Conservation (phyloP, 2,329 filamentous ascomycete species). For the Talaromyces sp. region DNA sequence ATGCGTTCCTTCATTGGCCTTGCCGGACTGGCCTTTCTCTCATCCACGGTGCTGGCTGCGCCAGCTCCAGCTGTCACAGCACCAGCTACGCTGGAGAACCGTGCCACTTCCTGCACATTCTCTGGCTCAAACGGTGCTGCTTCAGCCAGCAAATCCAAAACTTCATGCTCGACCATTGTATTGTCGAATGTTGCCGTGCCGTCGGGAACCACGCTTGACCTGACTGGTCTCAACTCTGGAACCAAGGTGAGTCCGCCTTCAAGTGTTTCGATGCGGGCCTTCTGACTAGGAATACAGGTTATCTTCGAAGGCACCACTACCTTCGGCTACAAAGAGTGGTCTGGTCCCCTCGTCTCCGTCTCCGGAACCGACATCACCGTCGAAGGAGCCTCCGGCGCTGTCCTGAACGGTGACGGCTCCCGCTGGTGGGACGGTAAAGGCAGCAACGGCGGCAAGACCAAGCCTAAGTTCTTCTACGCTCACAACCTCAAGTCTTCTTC, state of each 20-base stretch:
- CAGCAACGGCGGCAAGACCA: slow-evolving; percentile 57
- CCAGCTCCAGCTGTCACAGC: slow-evolving; percentile 4
- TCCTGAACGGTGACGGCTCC: slow-evolving; percentile 56
- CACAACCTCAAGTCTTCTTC: slow-evolving; percentile 30
- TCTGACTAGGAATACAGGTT: slow-evolving; percentile 35
- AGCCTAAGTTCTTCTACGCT: slow-evolving; percentile 63
- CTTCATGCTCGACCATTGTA: slow-evolving; percentile 33
- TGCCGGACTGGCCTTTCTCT: slow-evolving; percentile 1
- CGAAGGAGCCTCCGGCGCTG: slow-evolving; percentile 50
- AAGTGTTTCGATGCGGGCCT: neutral
- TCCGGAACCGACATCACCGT: slow-evolving; percentile 57
- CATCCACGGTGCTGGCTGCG: neutral
- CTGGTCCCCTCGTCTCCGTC: slow-evolving; percentile 61
- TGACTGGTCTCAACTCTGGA: slow-evolving; percentile 22
- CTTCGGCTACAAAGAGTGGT: slow-evolving; percentile 65
- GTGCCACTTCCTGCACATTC: slow-evolving; percentile 24
- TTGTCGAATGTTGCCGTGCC: slow-evolving; percentile 34
- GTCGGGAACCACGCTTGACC: slow-evolving; percentile 34
- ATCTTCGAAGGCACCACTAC: slow-evolving; percentile 65
- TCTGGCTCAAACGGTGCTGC: slow-evolving; percentile 22
- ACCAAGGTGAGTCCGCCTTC: neutral
- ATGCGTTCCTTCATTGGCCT: slow-evolving; percentile 7
- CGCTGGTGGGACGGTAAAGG: slow-evolving; percentile 63
- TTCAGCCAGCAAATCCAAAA: slow-evolving; percentile 25
- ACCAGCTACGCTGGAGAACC: slow-evolving; percentile 5